Conservation (phyloP, 306 rosid species). For the Herpetospermum pedunculosum region DNA sequence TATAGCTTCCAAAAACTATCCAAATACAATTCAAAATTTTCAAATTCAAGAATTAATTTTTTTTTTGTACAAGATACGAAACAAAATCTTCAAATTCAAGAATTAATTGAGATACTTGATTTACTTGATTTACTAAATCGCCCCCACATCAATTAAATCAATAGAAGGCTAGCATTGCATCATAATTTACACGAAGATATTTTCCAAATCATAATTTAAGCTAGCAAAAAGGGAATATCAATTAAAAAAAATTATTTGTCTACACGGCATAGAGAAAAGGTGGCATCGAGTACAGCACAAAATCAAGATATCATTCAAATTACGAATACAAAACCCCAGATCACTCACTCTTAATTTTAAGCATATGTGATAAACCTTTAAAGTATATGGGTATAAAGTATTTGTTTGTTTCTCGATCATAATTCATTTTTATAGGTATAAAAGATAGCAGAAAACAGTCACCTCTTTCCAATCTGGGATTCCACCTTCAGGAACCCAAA, state of each 20-base stretch:
- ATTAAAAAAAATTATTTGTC: neutral
- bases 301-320: neutral
- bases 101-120: neutral
- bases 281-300: neutral
- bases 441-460: conserved; percentile 56
- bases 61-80: too few relatives aligned
- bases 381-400: neutral
- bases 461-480: conserved; percentile 99
- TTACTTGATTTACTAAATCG: neutral
- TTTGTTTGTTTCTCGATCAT: neutral
- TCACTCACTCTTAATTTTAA: conserved; percentile 17
- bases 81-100: too few relatives aligned
- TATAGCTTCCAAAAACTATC: neutral
- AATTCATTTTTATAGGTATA: conserved; percentile 32
- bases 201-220: neutral
- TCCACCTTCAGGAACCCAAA: conserved; percentile 99
- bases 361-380: neutral
- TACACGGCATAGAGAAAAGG: neutral
- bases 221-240: neutral
- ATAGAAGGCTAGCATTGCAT: neutral
- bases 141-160: neutral
- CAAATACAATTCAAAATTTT: neutral
- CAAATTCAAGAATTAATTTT: neutral
- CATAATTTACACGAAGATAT: neutral
- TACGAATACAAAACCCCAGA: neutral